These are phyloP conservation scores for Tuber indicum DNA, from an alignment of 495 filamentous ascomycete genomes.

Conservation along the genomic window DNA sequence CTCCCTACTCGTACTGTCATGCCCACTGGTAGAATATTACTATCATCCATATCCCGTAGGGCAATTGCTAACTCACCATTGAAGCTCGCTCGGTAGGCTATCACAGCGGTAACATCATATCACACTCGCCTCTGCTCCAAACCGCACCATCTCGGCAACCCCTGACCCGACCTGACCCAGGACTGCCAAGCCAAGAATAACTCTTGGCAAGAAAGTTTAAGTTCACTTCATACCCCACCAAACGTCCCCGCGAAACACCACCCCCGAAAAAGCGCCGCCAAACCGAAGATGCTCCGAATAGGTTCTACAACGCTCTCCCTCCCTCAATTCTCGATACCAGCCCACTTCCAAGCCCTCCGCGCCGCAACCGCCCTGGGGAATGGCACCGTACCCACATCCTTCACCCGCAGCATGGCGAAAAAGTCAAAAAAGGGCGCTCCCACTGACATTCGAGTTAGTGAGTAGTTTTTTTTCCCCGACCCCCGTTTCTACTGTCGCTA, in stretches of 20 bases:
- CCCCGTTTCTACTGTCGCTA: not conserved
- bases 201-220: conserved; percentile 29
- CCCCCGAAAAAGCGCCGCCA: not conserved
- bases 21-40: not conserved
- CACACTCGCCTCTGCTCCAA: not conserved
- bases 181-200: not conserved
- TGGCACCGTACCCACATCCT: conserved; percentile 8
- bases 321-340: conserved; percentile 17
- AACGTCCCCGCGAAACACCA: not conserved
- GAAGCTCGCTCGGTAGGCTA: conserved; percentile 11
- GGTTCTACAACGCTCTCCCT: conserved; percentile 10
- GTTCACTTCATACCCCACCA: conserved; percentile 5
- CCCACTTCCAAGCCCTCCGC: conserved; percentile 9
- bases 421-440: conserved; percentile 23
- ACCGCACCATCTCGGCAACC: not conserved
- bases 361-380: conserved; percentile 15
- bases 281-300: conserved; percentile 16
- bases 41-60: conserved; percentile 8
- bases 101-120: not conserved
- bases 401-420: conserved; percentile 28
- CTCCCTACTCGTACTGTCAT: not conserved
- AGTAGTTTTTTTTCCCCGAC: conserved; percentile 18
- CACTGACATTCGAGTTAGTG: conserved; percentile 28
- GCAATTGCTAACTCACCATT: conserved; percentile 13
- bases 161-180: not conserved